A percentile compares a stretch with the other conserved stretches of the same genome.
Evolutionary conservation across 192 early-diverging fungal genomes (phyloP).

Genomic region (Gamsiella multidivaricata): DNA sequence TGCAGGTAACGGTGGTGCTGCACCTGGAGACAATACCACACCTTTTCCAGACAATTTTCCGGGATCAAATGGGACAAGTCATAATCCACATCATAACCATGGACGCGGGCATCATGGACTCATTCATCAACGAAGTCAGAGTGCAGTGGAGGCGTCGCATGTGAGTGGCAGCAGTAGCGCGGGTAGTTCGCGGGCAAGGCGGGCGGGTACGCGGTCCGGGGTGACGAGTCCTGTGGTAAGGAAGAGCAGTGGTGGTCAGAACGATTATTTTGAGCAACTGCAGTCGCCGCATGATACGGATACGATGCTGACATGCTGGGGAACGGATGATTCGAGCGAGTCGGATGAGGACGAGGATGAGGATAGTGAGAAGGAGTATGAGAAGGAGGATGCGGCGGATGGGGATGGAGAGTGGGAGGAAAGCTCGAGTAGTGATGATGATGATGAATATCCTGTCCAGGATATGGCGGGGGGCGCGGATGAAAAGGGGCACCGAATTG

Average conservation of each 20-base stretch:
- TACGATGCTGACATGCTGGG: slow-evolving; percentile 51
- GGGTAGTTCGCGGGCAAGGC: slow-evolving; percentile 5
- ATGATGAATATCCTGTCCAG: slow-evolving; percentile 2
- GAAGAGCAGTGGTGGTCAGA: slow-evolving; percentile 8
- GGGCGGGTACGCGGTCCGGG: not conserved
- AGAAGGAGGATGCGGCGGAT: slow-evolving; percentile 39
- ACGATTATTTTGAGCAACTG: slow-evolving; percentile 35
- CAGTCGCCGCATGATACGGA: slow-evolving; percentile 49
- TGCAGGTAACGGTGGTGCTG: not conserved
- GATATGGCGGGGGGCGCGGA: not conserved
- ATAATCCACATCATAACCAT: not conserved
- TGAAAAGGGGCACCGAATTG: not conserved
- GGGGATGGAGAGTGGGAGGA: slow-evolving; percentile 54
- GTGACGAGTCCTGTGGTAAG: slow-evolving; percentile 6
- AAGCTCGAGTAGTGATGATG: slow-evolving; percentile 24
- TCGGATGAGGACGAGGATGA: slow-evolving; percentile 26
- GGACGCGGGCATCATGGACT: not conserved
- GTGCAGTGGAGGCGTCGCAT: no score
- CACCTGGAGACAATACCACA: not conserved
- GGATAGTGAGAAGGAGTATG: slow-evolving; percentile 2
- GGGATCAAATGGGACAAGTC: not conserved
- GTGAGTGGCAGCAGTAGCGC: slow-evolving; percentile 24
- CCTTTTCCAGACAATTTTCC: slow-evolving; percentile 2
- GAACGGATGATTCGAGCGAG: slow-evolving; percentile 34
- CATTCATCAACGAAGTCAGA: no score